Evolutionary conservation across 192 early-diverging fungal genomes (phyloP).

Genomic region (Podila minutissima): DNA sequence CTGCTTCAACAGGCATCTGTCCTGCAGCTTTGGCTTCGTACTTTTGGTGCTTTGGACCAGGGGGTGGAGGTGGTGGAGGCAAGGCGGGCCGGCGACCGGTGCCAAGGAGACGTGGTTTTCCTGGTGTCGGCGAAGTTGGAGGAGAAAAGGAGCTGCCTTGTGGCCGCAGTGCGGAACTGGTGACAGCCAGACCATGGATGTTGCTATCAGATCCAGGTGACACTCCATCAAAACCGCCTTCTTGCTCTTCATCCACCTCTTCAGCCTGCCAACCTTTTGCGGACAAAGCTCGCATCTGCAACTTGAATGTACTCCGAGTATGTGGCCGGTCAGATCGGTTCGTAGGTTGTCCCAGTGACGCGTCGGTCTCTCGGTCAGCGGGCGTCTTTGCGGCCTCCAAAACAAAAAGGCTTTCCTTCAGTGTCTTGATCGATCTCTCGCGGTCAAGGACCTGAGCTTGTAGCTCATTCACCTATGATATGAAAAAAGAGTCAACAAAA

Average conservation of each 20-base stretch:
- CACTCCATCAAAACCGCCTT: slow-evolving; percentile 3
- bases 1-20: background rate
- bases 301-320: slow-evolving; percentile 20
- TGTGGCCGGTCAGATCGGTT: slow-evolving; percentile 23
- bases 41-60: slow-evolving; percentile 35
- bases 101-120: slow-evolving; percentile 16
- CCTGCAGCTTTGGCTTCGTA: slow-evolving; percentile 13
- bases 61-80: slow-evolving; percentile 44
- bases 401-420: slow-evolving; percentile 32
- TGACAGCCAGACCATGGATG: slow-evolving; percentile 10
- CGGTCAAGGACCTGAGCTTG: slow-evolving; percentile 23
- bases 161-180: slow-evolving; percentile 14
- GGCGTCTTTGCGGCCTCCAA: slow-evolving; percentile 32
- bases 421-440: slow-evolving; percentile 34
- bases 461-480: slow-evolving; percentile 22
- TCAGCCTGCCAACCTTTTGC: slow-evolving; percentile 42
- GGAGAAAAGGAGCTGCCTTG: slow-evolving; percentile 1
- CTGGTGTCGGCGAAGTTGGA: slow-evolving; percentile 11
- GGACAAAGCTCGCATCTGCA: slow-evolving; percentile 33
- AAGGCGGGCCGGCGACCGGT: slow-evolving; percentile 26
- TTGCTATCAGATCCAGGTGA: slow-evolving; percentile 10
- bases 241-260: slow-evolving; percentile 42
- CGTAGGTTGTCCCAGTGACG: background rate
- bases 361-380: slow-evolving; percentile 7
- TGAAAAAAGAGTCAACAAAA: background rate